Percentiles rank a stretch among this genome's conserved stretches.
phyloP scores from a whole-genome alignment of 2,329 filamentous ascomycete species.

The Penicillium brasilianum region DNA sequence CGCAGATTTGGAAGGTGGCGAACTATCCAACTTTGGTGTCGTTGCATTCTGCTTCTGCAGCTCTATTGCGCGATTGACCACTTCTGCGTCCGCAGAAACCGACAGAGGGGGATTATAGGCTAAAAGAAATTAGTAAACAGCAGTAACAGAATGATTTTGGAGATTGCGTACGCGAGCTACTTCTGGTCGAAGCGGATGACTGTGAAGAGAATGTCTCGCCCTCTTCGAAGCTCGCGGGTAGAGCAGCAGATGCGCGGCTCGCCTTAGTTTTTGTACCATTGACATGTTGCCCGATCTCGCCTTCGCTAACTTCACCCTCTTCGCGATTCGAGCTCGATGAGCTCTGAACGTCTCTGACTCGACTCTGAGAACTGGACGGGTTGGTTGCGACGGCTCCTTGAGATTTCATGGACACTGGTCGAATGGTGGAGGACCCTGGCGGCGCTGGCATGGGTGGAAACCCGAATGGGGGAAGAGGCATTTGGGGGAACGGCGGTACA shows the following conservation, averaged over 20 bases:
- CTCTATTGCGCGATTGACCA: conserved; percentile 20
- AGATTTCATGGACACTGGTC: conserved; percentile 3
- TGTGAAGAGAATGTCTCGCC: conserved; percentile 32
- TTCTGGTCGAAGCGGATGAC: conserved; percentile 31
- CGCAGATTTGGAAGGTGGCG: conserved; percentile 30
- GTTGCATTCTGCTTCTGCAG: conserved; percentile 16
- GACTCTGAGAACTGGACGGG: background rate
- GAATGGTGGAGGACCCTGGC: conserved; percentile 20
- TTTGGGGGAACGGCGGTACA: conserved; percentile 40
- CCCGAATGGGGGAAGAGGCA: conserved; percentile 32
- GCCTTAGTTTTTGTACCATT: background rate
- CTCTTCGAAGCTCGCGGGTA: conserved; percentile 31
- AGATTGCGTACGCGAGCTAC: conserved; percentile 39
- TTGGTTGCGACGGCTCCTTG: conserved; percentile 7
- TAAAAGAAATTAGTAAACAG: conserved; percentile 31
- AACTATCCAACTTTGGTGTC: background rate
- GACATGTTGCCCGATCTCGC: conserved; percentile 51
- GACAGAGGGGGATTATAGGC: conserved; percentile 44
- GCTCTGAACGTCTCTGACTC: conserved; percentile 32
- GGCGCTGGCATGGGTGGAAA: conserved; percentile 31
- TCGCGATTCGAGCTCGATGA: conserved; percentile 58
- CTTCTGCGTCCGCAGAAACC: conserved; percentile 28
- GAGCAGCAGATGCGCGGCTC: conserved; percentile 4
- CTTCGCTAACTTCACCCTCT: conserved; percentile 79
- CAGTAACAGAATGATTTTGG: background rate